Evolutionary conservation across 2,329 filamentous ascomycete genomes (phyloP).

Genomic region (Colletotrichum brevisporum): DNA sequence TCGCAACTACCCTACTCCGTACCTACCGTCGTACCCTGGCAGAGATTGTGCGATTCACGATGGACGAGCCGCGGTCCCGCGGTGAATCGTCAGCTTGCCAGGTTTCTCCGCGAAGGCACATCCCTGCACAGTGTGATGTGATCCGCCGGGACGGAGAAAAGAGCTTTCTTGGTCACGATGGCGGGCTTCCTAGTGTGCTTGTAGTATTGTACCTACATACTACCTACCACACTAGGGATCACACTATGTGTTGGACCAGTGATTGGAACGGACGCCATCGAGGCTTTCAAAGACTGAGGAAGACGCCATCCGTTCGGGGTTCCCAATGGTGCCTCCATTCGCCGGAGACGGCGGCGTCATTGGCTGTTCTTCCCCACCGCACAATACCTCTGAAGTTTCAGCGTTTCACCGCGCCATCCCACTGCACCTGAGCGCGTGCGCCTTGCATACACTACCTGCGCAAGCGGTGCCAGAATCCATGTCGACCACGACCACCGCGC

Average conservation of each 20-base stretch:
- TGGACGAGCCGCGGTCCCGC: conserved; percentile 30
- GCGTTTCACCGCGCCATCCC: conserved; percentile 42
- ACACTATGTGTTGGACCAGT: conserved; percentile 22
- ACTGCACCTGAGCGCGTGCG: no score
- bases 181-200: conserved; percentile 15
- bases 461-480: conserved; percentile 37
- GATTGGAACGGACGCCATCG: conserved; percentile 12
- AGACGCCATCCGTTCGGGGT: conserved; percentile 10
- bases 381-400: conserved; percentile 42
- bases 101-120: conserved; percentile 25
- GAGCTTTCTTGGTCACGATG: background rate
- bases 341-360: conserved; percentile 28
- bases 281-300: conserved; percentile 1
- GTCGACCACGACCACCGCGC: background rate
- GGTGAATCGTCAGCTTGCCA: conserved; percentile 21
- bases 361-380: no score
- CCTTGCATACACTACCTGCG: conserved; percentile 42
- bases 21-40: conserved; percentile 14
- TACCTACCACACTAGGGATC: no score
- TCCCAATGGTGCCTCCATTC: conserved; percentile 9
- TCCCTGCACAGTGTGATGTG: conserved; percentile 36
- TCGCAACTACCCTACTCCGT: background rate
- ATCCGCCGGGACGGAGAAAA: conserved; percentile 22
- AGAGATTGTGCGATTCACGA: conserved; percentile 27
- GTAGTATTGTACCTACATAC: no score